Base-by-base conservation (phyloP, 2,329 filamentous ascomycete species). In the Diaporthe ilicicola region DNA sequence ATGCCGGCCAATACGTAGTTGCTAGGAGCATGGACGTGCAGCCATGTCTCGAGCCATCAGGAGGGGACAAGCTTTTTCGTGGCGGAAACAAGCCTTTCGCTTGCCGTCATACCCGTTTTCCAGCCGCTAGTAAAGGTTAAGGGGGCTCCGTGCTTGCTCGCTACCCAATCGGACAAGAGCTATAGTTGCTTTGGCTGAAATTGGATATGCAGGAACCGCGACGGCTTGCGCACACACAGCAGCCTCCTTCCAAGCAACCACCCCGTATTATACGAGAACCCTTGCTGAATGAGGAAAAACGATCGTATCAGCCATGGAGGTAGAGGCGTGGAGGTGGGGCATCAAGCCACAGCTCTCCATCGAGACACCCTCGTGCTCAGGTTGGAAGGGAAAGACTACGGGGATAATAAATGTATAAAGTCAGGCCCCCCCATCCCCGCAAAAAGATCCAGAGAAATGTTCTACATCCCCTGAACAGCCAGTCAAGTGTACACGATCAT, bases 91-190 rank as follows among this genome's bases (percentile, higher is more conserved):
- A 67, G 64, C 64, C 19, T 67, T 54, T 67, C 51, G 48, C 37
- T 53, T 68, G 65, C 53, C 65, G 53, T 59, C 19, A 27, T 50
- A 68, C 53, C 65, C 65, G 65, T 46, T 68, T n/a, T 29, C 15
- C 17, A 59, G 42, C n/a, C 42, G 42, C 46, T 59, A 54, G 22
- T 19, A 22, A 27, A 19, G 19, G 34, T 9, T 44, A 19, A 27
- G 22, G 59, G 27, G 59, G 42, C 39, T 13, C 59, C 59, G 59
- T 62, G 59, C 59, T 22, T 48, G 15, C 19, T 48, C 27, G 59
- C 42, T 56, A 56, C 34, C 65, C 65, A 68, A 68, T 68, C 53
- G 53, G 65, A 68, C 34, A 12, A 7, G 34, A 44, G 9, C 50
- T 68, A 22, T 48, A 39, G 50, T n/a, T 48, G 29, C 27, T 37